phyloP scores from a whole-genome alignment of 352 stramenopile genomes.

The Phytopythium vexans region DNA sequence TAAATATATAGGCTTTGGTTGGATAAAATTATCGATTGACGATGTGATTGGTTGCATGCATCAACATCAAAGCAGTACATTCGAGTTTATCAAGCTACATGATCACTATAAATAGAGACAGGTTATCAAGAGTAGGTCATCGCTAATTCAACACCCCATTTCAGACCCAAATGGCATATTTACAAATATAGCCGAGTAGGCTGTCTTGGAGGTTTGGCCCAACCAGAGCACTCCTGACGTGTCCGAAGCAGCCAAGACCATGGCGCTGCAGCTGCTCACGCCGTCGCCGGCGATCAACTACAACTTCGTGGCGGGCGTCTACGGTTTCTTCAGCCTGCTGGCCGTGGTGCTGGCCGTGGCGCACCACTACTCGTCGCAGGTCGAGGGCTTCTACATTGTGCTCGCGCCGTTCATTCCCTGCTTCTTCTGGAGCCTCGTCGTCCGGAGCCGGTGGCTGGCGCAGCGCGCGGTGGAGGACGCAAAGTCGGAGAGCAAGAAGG shows the following conservation, averaged over 20 bases:
- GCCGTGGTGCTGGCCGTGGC: slow-evolving; percentile 52
- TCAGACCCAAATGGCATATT: too few relatives aligned
- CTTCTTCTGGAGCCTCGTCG: slow-evolving; percentile 80
- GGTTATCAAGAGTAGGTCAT: too few relatives aligned
- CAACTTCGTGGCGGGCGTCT: slow-evolving; percentile 83
- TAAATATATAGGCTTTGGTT: too few relatives aligned
- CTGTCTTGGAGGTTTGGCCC: too few relatives aligned
- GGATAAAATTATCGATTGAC: too few relatives aligned
- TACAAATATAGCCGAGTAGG: too few relatives aligned
- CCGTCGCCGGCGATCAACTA: slow-evolving; percentile 86
- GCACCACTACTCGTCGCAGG: slow-evolving; percentile 56
- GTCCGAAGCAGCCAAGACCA: neutral
- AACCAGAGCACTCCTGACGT: too few relatives aligned
- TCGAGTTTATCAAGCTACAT: too few relatives aligned
- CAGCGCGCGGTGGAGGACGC: too few relatives aligned
- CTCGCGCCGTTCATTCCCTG: slow-evolving; percentile 78
- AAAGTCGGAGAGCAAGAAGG: too few relatives aligned
- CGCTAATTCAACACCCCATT: too few relatives aligned
- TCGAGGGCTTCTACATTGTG: slow-evolving; percentile 87
- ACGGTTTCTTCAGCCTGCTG: slow-evolving; percentile 63
- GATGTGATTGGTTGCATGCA: neutral
- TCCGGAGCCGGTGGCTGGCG: slow-evolving; percentile 68
- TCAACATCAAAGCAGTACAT: neutral
- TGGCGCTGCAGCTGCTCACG: slow-evolving; percentile 19
- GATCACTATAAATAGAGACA: too few relatives aligned